These are phyloP conservation scores for Kondoa subrosea DNA, from an alignment of 768 basidiomycete species.

Conservation along the genomic window DNA sequence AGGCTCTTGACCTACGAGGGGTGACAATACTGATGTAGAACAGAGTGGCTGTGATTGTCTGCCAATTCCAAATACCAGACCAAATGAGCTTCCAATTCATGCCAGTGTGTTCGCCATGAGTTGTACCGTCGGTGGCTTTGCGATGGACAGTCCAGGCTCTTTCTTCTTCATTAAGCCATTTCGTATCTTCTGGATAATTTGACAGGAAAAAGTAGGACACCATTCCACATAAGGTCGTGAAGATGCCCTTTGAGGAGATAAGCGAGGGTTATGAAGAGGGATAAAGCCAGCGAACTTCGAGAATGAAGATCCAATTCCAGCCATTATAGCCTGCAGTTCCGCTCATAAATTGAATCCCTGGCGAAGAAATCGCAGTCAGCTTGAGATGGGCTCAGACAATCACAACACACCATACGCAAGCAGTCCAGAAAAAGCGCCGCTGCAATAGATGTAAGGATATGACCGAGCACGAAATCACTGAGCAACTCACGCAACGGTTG, in stretches of 20 bases:
- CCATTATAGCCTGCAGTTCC: conserved; percentile 23
- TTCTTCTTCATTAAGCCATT: conserved; percentile 21
- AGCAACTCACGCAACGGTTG: conserved; percentile 23
- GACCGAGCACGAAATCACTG: background rate
- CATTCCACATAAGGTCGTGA: conserved; percentile 21
- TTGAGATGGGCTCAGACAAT: too few relatives aligned
- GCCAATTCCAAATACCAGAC: conserved; percentile 22
- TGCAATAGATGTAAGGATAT: background rate
- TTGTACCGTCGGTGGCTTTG: conserved; percentile 20
- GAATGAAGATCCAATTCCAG: conserved; percentile 23
- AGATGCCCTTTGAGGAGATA: conserved; percentile 19
- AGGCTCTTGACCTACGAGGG: too few relatives aligned
- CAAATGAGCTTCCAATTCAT: conserved; percentile 18
- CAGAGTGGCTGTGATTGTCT: conserved; percentile 14
- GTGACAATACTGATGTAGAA: conserved; percentile 17
- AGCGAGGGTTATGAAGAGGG: background rate
- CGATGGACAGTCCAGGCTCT: conserved; percentile 19
- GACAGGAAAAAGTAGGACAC: conserved; percentile 19
- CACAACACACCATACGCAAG: conserved; percentile 21
- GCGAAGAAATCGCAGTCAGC: too few relatives aligned
- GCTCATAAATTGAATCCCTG: conserved; percentile 15
- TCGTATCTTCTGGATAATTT: conserved; percentile 13
- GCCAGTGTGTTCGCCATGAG: conserved; percentile 21
- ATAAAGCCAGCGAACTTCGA: background rate
- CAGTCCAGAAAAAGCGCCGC: conserved; percentile 5